These are phyloP conservation scores for Aspergillus affinis DNA, from an alignment of 495 filamentous ascomycete species.

Conservation along the genomic window DNA sequence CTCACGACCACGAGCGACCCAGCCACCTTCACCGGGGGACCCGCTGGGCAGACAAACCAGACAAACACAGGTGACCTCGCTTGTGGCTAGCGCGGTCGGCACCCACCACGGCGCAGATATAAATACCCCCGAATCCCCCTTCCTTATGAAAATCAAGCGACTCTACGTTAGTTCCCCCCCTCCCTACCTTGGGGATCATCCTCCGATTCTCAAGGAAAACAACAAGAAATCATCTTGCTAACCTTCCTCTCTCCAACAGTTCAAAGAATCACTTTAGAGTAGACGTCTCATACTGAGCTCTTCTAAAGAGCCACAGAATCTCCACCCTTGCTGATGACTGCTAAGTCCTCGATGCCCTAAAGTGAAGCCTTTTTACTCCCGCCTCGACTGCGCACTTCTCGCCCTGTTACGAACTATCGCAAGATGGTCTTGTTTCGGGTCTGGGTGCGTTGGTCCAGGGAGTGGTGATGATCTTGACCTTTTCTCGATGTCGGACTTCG, in stretches of 20 bases:
- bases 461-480: conserved; percentile 75
- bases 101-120: conserved; percentile 19
- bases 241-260: conserved; percentile 44
- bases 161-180: conserved; percentile 58
- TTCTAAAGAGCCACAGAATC: conserved; percentile 76
- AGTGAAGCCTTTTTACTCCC: conserved; percentile 67
- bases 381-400: conserved; percentile 46
- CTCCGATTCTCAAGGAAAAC: conserved; percentile 6
- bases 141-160: conserved; percentile 52
- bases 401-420: conserved; percentile 24
- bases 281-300: conserved; percentile 74
- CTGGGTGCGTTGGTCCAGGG: conserved; percentile 48
- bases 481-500: conserved; percentile 60
- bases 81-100: conserved; percentile 29
- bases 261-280: conserved; percentile 93
- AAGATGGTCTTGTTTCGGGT: conserved; percentile 18
- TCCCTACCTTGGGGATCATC: conserved; percentile 33
- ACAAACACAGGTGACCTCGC: conserved; percentile 33
- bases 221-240: conserved; percentile 20
- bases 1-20: conserved; percentile 4
- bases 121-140: conserved; percentile 19
- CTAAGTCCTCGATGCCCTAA: conserved; percentile 66
- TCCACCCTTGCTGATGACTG: conserved; percentile 73
- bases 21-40: background rate
- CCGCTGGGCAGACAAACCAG: conserved; percentile 18